phyloP scores from a whole-genome alignment of 2,329 filamentous ascomycete genomes.

The Nemania sp. region DNA sequence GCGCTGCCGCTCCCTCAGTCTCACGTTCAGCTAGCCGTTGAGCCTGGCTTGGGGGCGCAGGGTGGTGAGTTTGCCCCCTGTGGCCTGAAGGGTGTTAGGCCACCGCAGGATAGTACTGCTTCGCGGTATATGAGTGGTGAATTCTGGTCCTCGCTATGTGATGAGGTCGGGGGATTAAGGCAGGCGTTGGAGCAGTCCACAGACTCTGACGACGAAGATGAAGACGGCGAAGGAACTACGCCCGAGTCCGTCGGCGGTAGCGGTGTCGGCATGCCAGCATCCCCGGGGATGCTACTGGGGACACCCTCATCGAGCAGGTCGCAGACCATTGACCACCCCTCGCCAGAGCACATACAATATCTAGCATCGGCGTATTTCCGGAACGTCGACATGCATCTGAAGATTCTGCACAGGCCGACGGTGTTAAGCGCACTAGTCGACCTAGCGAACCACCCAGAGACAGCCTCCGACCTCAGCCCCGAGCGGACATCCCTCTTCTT shows the following conservation, averaged over 20 bases:
- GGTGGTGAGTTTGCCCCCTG: neutral
- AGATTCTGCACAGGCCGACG: conserved; percentile 60
- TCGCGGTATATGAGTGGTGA: conserved; percentile 57
- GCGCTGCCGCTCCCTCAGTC: too few species aligned
- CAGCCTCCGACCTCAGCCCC: conserved; percentile 40
- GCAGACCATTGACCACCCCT: conserved; percentile 50
- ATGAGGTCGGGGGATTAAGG: conserved; percentile 60
- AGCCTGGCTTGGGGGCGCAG: neutral
- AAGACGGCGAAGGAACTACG: conserved; percentile 47
- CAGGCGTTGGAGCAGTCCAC: conserved; percentile 59
- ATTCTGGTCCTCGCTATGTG: conserved; percentile 59
- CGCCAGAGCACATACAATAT: conserved; percentile 53
- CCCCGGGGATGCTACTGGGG: conserved; percentile 47
- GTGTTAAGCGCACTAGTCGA: conserved; percentile 51
- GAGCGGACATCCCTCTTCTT: conserved; percentile 56
- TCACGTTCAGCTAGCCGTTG: neutral
- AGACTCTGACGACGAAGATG: conserved; percentile 54
- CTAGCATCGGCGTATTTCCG: conserved; percentile 54
- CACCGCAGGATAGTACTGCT: conserved; percentile 44
- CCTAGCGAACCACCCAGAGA: conserved; percentile 50
- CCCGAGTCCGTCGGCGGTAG: conserved; percentile 39
- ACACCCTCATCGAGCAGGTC: conserved; percentile 38
- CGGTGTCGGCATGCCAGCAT: conserved; percentile 19
- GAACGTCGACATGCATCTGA: conserved; percentile 59
- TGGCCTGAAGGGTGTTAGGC: conserved; percentile 7